Percentiles rank a stretch among this genome's conserved stretches.
Evolutionary conservation across 257 asterid genomes (phyloP).

Genomic region (Eustoma russellianum): DNA sequence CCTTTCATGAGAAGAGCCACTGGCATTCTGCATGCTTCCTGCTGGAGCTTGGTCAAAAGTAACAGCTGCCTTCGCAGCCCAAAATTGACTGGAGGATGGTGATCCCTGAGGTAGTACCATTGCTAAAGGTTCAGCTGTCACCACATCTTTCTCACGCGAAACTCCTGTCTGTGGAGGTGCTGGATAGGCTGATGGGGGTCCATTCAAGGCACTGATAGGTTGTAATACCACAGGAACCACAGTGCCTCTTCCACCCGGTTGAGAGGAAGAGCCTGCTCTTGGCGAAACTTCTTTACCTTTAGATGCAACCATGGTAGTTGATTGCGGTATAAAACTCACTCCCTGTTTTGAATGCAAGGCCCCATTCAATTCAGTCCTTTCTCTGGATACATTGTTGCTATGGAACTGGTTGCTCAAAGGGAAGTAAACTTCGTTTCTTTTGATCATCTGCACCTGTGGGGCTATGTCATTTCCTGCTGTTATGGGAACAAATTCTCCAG

Average conservation of each 20-base stretch:
- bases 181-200: slow-evolving; percentile 16
- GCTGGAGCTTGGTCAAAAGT: slow-evolving; percentile 23
- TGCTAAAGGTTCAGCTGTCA: slow-evolving; percentile 55
- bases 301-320: slow-evolving; percentile 19
- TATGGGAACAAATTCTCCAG: slow-evolving; percentile 66
- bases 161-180: slow-evolving; percentile 18
- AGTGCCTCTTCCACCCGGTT: slow-evolving; percentile 46
- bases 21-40: slow-evolving; percentile 23
- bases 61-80: slow-evolving; percentile 14
- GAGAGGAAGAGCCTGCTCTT: slow-evolving; percentile 30
- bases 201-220: slow-evolving; percentile 35
- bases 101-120: slow-evolving; percentile 55
- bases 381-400: slow-evolving; percentile 3
- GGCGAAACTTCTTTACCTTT: slow-evolving; percentile 29
- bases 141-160: slow-evolving; percentile 45
- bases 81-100: slow-evolving; percentile 35
- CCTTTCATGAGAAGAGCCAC: slow-evolving; percentile 14
- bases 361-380: slow-evolving; percentile 11
- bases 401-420: slow-evolving; percentile 28
- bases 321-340: slow-evolving; percentile 11
- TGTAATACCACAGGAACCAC: slow-evolving; percentile 57
- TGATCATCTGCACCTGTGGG: slow-evolving; percentile 66
- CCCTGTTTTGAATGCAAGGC: slow-evolving; percentile 5
- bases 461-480: slow-evolving; percentile 75
- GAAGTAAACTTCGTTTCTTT: slow-evolving; percentile 35